These are phyloP conservation scores for Phtheirospermum japonicum DNA, from an alignment of 257 asterid genomes.

Conservation along the genomic window DNA sequence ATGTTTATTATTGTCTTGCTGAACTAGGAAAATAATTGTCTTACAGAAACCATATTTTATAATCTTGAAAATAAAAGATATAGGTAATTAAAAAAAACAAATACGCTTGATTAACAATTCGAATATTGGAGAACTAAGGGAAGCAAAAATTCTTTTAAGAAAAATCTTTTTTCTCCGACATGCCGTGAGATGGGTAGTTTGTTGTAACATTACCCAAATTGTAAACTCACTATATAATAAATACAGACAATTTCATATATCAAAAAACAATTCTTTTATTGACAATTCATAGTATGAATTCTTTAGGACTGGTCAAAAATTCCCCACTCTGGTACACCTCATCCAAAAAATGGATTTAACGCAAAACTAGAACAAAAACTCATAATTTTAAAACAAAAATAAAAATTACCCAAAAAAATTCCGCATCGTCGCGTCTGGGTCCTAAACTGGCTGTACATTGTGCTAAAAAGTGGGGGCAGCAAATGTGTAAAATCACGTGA, in stretches of 20 bases:
- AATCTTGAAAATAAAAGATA: no score
- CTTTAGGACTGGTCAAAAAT: neutral
- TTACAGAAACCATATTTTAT: neutral
- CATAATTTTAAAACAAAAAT: neutral
- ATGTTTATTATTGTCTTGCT: neutral
- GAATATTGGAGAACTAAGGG: neutral
- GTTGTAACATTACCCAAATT: no score
- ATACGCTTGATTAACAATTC: neutral
- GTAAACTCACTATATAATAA: no score
- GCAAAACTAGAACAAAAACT: neutral
- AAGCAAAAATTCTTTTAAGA: no score
- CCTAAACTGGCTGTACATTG: slow-evolving; percentile 4
- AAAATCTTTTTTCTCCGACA: no score
- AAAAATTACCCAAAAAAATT: neutral
- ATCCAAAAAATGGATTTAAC: neutral
- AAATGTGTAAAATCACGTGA: neutral
- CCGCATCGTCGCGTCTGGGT: neutral
- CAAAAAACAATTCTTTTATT: neutral
- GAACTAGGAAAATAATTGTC: neutral
- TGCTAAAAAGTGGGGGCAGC: neutral
- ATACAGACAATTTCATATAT: neutral
- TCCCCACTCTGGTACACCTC: neutral
- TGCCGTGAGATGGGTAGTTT: no score
- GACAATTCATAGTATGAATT: neutral
- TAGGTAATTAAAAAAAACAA: neutral